Base-by-base conservation (phyloP, 2,329 filamentous ascomycete species). In the Immersiporthe knoxdaviesiana region DNA sequence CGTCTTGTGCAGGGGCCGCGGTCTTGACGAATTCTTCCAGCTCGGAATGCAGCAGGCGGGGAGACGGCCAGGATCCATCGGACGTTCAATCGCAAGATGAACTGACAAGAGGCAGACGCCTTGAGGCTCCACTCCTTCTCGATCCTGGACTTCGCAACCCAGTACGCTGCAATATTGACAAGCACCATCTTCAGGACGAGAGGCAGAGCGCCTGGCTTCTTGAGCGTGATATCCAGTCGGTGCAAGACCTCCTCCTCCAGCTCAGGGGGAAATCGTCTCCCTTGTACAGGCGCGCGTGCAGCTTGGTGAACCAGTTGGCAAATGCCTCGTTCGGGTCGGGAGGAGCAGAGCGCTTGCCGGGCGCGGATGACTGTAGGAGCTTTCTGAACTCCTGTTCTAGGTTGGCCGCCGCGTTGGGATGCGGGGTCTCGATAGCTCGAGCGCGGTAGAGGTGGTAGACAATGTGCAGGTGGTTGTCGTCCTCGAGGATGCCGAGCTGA, bases 391-490 rank as follows among this genome's bases (percentile, higher is more conserved):
- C 92, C 66, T 90, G 84, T 75, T 92, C 90, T 63, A 99, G 84
- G 75, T 98, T 98, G 24, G 84, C 82, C 68, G 86, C 84, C 3
- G 93, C 94, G 60, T 90, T 87, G 0, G 91, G 90, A 76, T 96
- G 90, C 5, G 94, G 93, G 54, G 90, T 84, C 65, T 89, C 85
- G 41, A 93, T 90, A 11, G 90, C 90, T 73, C 96, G 85, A 21
- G 94, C 91, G 72, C 94, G 90, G 77, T 97, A 96, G 54, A 98
- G 88, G 78, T 97, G 90, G 79, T 97, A 98, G 39, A 97, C 91
- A 12, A 93, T 90, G 71, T 93, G 89, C 64, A 98, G 86, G 77
- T 97, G 92, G 73, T 95, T 91, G 69, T 87, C 87, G 74, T 94
- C 89, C 66, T 91, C 90, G 70, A 98, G 91, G 47, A 98, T 92